Percentiles rank a stretch among this genome's conserved stretches.
Evolutionary conservation across 2,329 filamentous ascomycete genomes (phyloP).

Genomic region (Aspergillus persii): DNA sequence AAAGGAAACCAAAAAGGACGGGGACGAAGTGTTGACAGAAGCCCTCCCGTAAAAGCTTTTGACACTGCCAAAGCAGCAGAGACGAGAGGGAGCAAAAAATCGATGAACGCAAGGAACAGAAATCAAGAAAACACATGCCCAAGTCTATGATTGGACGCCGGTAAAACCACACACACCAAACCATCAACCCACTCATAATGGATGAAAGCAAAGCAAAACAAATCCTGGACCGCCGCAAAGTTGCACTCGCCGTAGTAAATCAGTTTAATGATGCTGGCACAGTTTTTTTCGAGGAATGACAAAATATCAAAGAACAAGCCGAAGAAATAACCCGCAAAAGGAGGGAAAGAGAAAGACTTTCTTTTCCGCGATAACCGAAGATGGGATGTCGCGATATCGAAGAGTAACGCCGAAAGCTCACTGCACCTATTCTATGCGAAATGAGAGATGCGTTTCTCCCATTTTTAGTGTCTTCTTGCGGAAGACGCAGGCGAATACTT

Average conservation of each 20-base stretch:
- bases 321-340: slow-evolving; percentile 10
- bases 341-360: neutral
- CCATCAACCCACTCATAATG: slow-evolving; percentile 35
- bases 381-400: neutral
- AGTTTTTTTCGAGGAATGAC: slow-evolving; percentile 18
- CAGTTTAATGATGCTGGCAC: slow-evolving; percentile 24
- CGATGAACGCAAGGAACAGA: slow-evolving; percentile 13
- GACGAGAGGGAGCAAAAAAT: slow-evolving; percentile 11
- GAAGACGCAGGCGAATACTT: neutral
- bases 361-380: slow-evolving; percentile 3
- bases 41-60: slow-evolving; percentile 27
- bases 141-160: slow-evolving; percentile 44
- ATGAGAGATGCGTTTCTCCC: neutral
- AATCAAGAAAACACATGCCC: slow-evolving; percentile 35
- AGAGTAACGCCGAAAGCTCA: neutral
- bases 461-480: neutral
- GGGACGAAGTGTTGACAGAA: slow-evolving; percentile 19
- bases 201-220: slow-evolving; percentile 26
- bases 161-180: slow-evolving; percentile 37
- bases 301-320: slow-evolving; percentile 2
- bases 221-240: slow-evolving; percentile 28
- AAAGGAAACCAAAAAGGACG: slow-evolving; percentile 13
- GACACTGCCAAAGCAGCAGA: slow-evolving; percentile 17
- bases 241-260: slow-evolving; percentile 26
- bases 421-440: neutral